Conservation (phyloP, 176 grass and related monocot species). For the Oryza meyeriana region DNA sequence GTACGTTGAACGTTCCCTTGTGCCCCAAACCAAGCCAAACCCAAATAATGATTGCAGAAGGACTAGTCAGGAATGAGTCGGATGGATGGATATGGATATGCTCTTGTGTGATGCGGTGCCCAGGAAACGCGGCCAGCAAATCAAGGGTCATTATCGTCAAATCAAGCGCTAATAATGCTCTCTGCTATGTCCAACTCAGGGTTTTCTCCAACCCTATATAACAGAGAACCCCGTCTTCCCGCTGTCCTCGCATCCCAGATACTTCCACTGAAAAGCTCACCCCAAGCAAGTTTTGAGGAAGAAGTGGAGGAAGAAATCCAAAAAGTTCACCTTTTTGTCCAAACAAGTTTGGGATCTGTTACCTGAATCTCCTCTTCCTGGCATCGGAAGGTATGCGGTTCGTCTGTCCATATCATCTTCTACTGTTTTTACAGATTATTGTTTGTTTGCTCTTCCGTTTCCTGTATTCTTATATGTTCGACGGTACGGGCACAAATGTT, state of each 20-base stretch:
- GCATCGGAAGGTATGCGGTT: neutral
- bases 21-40: neutral
- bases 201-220: too few species aligned
- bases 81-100: conserved; percentile 19
- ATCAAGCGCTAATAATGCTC: neutral
- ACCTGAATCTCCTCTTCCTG: neutral
- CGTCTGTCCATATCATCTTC: neutral
- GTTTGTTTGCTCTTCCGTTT: neutral
- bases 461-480: neutral
- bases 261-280: neutral
- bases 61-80: neutral
- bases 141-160: conserved; percentile 17
- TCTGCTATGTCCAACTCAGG: too few species aligned
- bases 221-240: neutral
- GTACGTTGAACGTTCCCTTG: too few species aligned
- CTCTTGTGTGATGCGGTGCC: conserved; percentile 41
- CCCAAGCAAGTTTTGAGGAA: neutral
- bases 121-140: conserved; percentile 24
- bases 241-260: neutral
- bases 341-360: neutral
- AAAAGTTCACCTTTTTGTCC: neutral
- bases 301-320: neutral
- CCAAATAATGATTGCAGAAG: neutral
- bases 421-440: neutral
- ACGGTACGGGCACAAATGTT: neutral